These are phyloP conservation scores for Cinchona pubescens DNA, from an alignment of 257 asterid species.

Conservation along the genomic window DNA sequence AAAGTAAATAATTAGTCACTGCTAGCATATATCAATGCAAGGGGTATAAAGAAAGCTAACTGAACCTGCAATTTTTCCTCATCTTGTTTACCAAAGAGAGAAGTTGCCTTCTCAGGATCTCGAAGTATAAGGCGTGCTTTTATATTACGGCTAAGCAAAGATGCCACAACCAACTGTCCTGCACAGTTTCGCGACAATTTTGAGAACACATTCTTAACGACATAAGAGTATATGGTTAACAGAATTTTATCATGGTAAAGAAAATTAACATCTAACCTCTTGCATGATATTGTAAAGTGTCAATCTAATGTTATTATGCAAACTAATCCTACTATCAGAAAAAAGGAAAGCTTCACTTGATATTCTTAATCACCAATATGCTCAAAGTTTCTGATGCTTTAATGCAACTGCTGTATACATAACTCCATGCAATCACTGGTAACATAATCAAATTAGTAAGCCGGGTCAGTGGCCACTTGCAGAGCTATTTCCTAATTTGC, in stretches of 20 bases:
- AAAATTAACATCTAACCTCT: background rate
- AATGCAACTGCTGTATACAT: too few species aligned
- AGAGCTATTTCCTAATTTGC: too few species aligned
- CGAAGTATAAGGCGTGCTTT: constrained; percentile 72
- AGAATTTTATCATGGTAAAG: too few species aligned
- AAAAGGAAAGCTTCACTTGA: too few species aligned
- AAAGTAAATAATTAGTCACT: constrained; percentile 4
- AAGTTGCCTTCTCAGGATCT: constrained; percentile 63
- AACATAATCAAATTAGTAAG: too few species aligned
- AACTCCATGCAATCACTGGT: too few species aligned
- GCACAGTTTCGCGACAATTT: constrained; percentile 3
- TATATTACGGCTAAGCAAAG: constrained; percentile 62
- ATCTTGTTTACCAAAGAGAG: constrained; percentile 77
- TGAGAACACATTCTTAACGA: background rate
- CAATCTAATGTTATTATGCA: background rate
- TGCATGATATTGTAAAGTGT: background rate
- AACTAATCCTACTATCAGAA: background rate
- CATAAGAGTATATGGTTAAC: background rate
- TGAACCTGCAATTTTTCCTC: constrained; percentile 68
- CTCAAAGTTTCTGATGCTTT: too few species aligned
- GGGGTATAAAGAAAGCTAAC: constrained; percentile 14
- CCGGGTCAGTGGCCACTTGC: too few species aligned
- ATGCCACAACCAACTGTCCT: constrained; percentile 95
- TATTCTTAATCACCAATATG: background rate
- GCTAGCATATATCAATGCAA: background rate